Percentiles rank a stretch among this genome's conserved stretches.
Evolutionary conservation across 1,139 yeast genomes (phyloP).

Genomic region (Torulaspora globosa): DNA sequence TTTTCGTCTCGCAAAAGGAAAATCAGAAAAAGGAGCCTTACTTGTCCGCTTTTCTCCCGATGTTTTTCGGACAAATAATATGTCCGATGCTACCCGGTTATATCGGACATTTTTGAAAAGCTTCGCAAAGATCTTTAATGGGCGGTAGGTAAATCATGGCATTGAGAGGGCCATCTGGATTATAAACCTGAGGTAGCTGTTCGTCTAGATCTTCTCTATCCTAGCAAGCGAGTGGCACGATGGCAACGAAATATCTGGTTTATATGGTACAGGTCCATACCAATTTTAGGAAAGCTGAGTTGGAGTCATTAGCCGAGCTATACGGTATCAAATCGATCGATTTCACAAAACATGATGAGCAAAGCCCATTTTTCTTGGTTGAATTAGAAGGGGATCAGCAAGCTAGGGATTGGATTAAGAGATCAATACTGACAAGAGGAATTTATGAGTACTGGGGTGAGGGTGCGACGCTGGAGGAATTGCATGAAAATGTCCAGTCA

Average conservation of each 20-base stretch:
- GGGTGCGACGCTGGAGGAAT: constrained; percentile 51
- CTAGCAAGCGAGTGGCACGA: background rate
- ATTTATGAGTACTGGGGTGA: constrained; percentile 84
- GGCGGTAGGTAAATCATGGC: constrained; percentile 4
- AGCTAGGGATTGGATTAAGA: constrained; percentile 57
- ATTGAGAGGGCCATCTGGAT: constrained; percentile 1
- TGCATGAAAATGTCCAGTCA: constrained; percentile 53
- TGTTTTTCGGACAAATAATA: background rate
- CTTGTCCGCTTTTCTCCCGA: constrained; percentile 3
- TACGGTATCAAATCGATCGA: constrained; percentile 52
- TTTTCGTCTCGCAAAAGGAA: background rate
- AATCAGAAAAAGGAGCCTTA: background rate
- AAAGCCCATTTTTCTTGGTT: constrained; percentile 68
- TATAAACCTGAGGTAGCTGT: background rate
- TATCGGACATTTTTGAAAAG: constrained; percentile 13
- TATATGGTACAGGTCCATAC: constrained; percentile 83
- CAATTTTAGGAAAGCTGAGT: constrained; percentile 73
- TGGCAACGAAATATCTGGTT: constrained; percentile 52
- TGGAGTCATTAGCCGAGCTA: constrained; percentile 75
- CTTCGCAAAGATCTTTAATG: background rate
- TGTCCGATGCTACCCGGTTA: constrained; percentile 1
- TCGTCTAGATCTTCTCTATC: background rate
- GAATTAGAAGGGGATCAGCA: constrained; percentile 59
- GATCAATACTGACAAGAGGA: constrained; percentile 69
- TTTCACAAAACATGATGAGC: constrained; percentile 53